Conservation (phyloP, 805 yeast species). For the Candida maltosa region DNA sequence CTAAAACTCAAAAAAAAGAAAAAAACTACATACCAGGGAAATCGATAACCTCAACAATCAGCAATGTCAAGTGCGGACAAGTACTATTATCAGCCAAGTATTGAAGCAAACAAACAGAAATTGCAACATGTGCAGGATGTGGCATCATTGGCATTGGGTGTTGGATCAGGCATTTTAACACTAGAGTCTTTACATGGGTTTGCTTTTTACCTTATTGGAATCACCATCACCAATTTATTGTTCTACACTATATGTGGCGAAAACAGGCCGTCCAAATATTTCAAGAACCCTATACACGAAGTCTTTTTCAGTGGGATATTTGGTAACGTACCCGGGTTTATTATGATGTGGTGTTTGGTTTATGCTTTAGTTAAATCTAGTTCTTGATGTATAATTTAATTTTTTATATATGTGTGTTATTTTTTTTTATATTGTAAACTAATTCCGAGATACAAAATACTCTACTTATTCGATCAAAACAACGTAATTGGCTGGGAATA, state of each 20-base stretch:
- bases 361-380: slow-evolving; percentile 35
- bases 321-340: slow-evolving; percentile 34
- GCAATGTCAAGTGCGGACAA: slow-evolving; percentile 8
- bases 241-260: slow-evolving; percentile 32
- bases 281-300: slow-evolving; percentile 28
- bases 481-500: slow-evolving; percentile 93
- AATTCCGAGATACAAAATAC: too few species aligned
- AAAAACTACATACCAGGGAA: not conserved
- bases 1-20: not conserved
- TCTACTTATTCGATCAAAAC: slow-evolving; percentile 14
- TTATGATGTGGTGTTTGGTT: slow-evolving; percentile 49
- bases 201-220: slow-evolving; percentile 30
- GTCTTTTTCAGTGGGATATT: slow-evolving; percentile 30
- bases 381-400: slow-evolving; percentile 2
- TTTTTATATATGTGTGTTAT: too few species aligned
- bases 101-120: slow-evolving; percentile 27
- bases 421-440: too few species aligned
- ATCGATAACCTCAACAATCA: not conserved
- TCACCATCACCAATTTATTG: slow-evolving; percentile 24
- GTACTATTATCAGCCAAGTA: slow-evolving; percentile 23
- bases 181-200: slow-evolving; percentile 36
- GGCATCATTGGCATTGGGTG: slow-evolving; percentile 34
- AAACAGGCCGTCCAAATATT: slow-evolving; percentile 21
- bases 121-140: slow-evolving; percentile 34
- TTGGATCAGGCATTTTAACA: slow-evolving; percentile 38